Evolutionary conservation across 1,139 yeast species (phyloP).

Genomic region (Schizosaccharomyces versatilis): DNA sequence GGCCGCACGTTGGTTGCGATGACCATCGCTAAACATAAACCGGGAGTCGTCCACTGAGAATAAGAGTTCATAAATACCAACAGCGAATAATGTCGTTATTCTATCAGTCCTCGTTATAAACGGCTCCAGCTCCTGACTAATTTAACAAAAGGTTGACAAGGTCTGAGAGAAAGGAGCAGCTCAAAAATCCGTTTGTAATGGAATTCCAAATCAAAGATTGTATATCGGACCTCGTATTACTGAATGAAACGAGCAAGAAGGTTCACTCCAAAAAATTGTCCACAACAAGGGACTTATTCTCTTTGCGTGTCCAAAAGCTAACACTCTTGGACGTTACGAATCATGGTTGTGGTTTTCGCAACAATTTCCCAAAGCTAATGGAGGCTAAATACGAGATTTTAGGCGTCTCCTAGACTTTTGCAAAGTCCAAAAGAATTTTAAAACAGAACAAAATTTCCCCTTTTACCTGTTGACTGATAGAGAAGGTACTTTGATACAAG

Average conservation of each 20-base stretch:
- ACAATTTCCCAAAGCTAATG: constrained; percentile 33
- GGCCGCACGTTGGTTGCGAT: too few species aligned
- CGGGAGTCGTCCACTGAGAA: too few species aligned
- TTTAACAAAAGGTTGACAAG: too few species aligned
- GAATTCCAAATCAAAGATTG: constrained; percentile 37
- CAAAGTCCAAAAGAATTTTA: constrained; percentile 53
- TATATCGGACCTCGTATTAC: constrained; percentile 39
- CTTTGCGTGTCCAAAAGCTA: constrained; percentile 73
- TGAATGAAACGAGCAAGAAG: constrained; percentile 42
- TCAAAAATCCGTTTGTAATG: not conserved
- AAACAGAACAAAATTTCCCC: constrained; percentile 46
- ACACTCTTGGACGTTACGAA: constrained; percentile 45
- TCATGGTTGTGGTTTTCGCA: constrained; percentile 78
- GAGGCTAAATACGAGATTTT: constrained; percentile 22
- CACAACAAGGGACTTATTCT: constrained; percentile 24
- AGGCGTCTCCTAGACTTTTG: constrained; percentile 46
- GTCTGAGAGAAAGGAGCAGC: not conserved
- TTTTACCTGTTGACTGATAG: constrained; percentile 66
- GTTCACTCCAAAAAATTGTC: constrained; percentile 28
- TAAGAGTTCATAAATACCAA: too few species aligned
- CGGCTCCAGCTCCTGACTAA: too few species aligned
- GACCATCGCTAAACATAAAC: too few species aligned
- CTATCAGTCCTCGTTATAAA: too few species aligned
- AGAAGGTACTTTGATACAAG: constrained; percentile 38
- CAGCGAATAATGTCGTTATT: too few species aligned